Conservation (phyloP, 1,284 basidiomycete species). For the Ceratobasidium sp. region DNA sequence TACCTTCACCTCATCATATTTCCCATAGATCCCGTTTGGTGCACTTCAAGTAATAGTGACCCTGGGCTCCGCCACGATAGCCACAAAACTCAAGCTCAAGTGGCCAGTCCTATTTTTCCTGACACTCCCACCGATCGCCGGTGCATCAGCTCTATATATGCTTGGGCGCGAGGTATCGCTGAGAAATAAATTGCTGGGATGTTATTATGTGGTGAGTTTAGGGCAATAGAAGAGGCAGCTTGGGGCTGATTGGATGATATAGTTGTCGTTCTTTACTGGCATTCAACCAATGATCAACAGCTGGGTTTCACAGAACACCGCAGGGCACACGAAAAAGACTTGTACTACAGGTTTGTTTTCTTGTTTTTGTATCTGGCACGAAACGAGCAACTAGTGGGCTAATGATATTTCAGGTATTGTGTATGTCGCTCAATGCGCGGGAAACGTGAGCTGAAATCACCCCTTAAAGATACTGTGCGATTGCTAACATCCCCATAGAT, state of each 20-base stretch:
- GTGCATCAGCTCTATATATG: conserved; percentile 58
- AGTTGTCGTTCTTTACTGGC: conserved; percentile 59
- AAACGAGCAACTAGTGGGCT: background rate
- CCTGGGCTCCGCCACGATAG: conserved; percentile 60
- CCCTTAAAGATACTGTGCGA: background rate
- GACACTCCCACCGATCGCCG: conserved; percentile 60
- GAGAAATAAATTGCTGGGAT: conserved; percentile 59
- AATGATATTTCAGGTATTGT: conserved; percentile 52
- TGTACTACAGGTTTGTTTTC: conserved; percentile 56
- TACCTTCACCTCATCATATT: too few relatives aligned
- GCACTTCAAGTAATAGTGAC: conserved; percentile 64
- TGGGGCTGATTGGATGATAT: background rate
- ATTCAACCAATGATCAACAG: conserved; percentile 62
- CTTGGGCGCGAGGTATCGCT: conserved; percentile 57
- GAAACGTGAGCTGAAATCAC: conserved; percentile 56
- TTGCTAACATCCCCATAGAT: conserved; percentile 53
- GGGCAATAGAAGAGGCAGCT: conserved; percentile 32
- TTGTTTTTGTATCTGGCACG: background rate
- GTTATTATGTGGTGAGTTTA: conserved; percentile 61
- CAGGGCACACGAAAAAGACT: conserved; percentile 63
- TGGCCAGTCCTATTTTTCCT: conserved; percentile 65
- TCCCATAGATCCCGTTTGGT: conserved; percentile 61
- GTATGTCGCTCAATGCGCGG: conserved; percentile 63
- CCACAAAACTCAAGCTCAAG: conserved; percentile 64
- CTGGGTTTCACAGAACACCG: conserved; percentile 63